Conservation (phyloP, 148 eudicot genomes). For the Rhododendron ferrugineum region DNA sequence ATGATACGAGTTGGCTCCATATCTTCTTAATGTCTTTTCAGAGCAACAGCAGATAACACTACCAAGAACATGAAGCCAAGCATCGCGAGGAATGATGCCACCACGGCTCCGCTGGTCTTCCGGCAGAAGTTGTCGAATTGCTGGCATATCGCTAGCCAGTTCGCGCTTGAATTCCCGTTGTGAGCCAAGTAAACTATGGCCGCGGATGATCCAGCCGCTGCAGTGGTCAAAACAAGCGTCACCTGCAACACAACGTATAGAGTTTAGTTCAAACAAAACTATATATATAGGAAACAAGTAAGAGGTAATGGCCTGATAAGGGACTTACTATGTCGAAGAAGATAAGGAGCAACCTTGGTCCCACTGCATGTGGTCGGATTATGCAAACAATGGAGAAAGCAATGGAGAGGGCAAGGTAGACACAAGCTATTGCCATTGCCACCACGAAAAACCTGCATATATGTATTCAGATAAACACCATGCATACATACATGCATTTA, state of each 20-base stretch:
- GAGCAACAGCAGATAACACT: constrained; percentile 46
- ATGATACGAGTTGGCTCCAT: background rate
- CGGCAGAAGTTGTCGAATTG: constrained; percentile 65
- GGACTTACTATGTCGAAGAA: constrained; percentile 59
- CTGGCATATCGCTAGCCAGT: constrained; percentile 77
- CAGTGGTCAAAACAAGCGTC: constrained; percentile 40
- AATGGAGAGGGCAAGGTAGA: constrained; percentile 61
- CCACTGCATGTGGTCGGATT: constrained; percentile 60
- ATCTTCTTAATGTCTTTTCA: constrained; percentile 22
- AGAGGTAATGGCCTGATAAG: background rate
- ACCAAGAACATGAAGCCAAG: constrained; percentile 40
- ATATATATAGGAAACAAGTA: background rate
- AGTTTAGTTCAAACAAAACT: background rate
- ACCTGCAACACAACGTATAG: constrained; percentile 24
- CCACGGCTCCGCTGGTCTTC: constrained; percentile 56
- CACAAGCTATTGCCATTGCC: constrained; percentile 52
- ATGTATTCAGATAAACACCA: background rate
- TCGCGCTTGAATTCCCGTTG: constrained; percentile 54
- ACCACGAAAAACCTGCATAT: constrained; percentile 70
- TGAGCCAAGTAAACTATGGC: constrained; percentile 80
- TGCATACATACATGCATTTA: background rate
- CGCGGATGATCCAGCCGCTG: constrained; percentile 53
- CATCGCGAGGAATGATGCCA: constrained; percentile 51
- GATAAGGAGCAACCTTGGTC: constrained; percentile 60
- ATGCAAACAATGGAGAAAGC: constrained; percentile 83